Percentiles rank a stretch among this genome's conserved stretches.
Evolutionary conservation across 768 basidiomycete species (phyloP).

Genomic region (Termitomyces sp.): DNA sequence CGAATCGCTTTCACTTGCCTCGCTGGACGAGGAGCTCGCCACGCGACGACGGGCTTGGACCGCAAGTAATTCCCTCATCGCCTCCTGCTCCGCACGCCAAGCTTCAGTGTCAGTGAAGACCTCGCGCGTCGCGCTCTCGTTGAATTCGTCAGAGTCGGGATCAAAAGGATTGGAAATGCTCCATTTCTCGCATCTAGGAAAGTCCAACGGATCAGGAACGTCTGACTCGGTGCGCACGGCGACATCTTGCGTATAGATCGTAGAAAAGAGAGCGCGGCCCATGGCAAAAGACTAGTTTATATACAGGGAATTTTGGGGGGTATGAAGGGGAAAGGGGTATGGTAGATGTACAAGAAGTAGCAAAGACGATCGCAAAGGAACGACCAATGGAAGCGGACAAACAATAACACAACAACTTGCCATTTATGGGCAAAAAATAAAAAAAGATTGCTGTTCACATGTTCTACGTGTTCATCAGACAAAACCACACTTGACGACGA

Average conservation of each 20-base stretch:
- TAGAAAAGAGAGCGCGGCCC: constrained; percentile 62
- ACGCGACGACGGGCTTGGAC: constrained; percentile 25
- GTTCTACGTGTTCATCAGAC: constrained; percentile 8
- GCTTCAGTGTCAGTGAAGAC: constrained; percentile 51
- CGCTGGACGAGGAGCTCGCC: constrained; percentile 36
- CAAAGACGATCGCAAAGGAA: constrained; percentile 6
- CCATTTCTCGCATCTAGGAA: constrained; percentile 50
- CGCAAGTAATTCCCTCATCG: constrained; percentile 20
- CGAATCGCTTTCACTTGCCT: constrained; percentile 40
- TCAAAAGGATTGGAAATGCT: constrained; percentile 66
- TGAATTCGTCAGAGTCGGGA: constrained; percentile 80
- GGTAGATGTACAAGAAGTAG: constrained; percentile 15
- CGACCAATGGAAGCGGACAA: too few relatives aligned
- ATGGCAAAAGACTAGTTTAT: constrained; percentile 28
- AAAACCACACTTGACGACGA: too few relatives aligned
- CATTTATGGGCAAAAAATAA: constrained; percentile 6
- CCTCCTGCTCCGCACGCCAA: constrained; percentile 29
- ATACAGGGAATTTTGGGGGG: constrained; percentile 18
- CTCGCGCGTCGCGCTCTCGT: constrained; percentile 61
- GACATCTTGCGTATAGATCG: constrained; percentile 33
- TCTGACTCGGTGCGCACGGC: constrained; percentile 46
- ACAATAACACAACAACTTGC: constrained; percentile 16
- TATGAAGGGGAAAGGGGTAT: constrained; percentile 19
- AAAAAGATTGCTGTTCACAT: constrained; percentile 8
- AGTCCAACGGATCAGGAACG: constrained; percentile 18